Evolutionary conservation across 495 filamentous ascomycete genomes (phyloP).

Genomic region (Lentithecium fluviatile): DNA sequence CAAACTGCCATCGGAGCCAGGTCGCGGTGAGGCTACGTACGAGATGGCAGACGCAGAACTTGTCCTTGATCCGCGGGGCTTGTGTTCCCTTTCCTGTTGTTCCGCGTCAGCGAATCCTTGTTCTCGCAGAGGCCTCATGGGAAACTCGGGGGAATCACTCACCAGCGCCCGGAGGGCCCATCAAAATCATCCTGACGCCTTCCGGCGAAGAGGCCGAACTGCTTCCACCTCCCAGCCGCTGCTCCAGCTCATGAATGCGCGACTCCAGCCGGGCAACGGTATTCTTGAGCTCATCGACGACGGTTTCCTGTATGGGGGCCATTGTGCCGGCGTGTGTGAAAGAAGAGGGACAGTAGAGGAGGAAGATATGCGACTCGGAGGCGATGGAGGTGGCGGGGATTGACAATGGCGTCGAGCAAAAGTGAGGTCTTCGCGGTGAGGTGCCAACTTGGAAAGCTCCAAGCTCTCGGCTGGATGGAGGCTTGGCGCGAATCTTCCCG

Average conservation of each 20-base stretch:
- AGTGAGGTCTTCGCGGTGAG: not conserved
- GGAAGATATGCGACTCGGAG: not conserved
- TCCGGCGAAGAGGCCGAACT: conserved; percentile 51
- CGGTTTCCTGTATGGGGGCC: conserved; percentile 39
- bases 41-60: conserved; percentile 93
- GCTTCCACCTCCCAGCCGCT: conserved; percentile 51
- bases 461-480: conserved; percentile 15
- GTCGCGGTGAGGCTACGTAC: conserved; percentile 54
- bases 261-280: conserved; percentile 78
- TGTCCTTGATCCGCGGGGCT: conserved; percentile 95
- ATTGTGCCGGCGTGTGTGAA: conserved; percentile 31
- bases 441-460: conserved; percentile 13
- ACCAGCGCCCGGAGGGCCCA: conserved; percentile 98
- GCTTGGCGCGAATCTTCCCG: conserved; percentile 12
- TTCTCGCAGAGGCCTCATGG: not conserved
- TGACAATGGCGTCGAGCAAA: conserved; percentile 24
- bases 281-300: conserved; percentile 46
- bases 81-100: conserved; percentile 93
- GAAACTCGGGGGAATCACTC: conserved; percentile 41
- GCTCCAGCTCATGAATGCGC: conserved; percentile 76
- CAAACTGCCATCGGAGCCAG: not conserved
- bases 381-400: conserved; percentile 17
- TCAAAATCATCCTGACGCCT: conserved; percentile 86
- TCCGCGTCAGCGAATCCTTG: conserved; percentile 32
- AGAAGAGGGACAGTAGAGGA: conserved; percentile 3